A percentile compares a stretch with the other conserved stretches of the same genome.
Conservation (phyloP, 1,139 yeast genomes). For the Yamadazyma atlantica region DNA sequence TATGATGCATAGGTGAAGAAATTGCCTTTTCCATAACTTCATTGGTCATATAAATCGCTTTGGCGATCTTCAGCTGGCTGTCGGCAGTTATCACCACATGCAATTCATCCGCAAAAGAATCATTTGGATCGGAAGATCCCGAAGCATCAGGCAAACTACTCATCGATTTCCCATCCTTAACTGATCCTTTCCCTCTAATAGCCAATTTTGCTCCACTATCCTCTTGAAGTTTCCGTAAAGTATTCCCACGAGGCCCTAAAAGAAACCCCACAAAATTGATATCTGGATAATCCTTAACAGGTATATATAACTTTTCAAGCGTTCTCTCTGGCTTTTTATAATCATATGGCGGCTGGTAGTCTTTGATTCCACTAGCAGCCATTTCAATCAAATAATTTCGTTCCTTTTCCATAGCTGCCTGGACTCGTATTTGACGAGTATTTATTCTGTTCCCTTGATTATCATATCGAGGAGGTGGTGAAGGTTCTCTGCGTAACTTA, state of each 20-base stretch:
- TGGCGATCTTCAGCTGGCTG: slow-evolving; percentile 70
- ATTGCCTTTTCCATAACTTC: slow-evolving; percentile 81
- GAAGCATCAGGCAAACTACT: slow-evolving; percentile 16
- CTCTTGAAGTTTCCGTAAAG: slow-evolving; percentile 75
- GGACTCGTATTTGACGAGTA: slow-evolving; percentile 71
- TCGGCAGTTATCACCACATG: slow-evolving; percentile 91
- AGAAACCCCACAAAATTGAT: slow-evolving; percentile 90
- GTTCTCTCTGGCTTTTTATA: slow-evolving; percentile 71
- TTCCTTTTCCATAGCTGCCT: slow-evolving; percentile 68
- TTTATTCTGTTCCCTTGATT: slow-evolving; percentile 77
- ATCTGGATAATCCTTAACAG: slow-evolving; percentile 85
- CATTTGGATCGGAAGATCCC: slow-evolving; percentile 22
- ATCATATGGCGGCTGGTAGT: slow-evolving; percentile 77
- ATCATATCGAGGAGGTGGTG: slow-evolving; percentile 95
- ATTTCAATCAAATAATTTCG: slow-evolving; percentile 73
- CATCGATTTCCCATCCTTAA: slow-evolving; percentile 78
- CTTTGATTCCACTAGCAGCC: slow-evolving; percentile 73
- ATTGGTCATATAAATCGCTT: slow-evolving; percentile 74
- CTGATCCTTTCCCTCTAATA: slow-evolving; percentile 92
- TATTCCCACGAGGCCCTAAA: slow-evolving; percentile 95
- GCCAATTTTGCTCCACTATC: slow-evolving; percentile 85
- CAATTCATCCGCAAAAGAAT: slow-evolving; percentile 59
- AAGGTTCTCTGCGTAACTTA: slow-evolving; percentile 59
- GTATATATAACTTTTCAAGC: slow-evolving; percentile 80
- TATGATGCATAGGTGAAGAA: slow-evolving; percentile 88